Evolutionary conservation across 345 rosid genomes (phyloP), one percentile per base, ranked within the genome.

Genomic region (Rhodomyrtus tomentosa): DNA sequence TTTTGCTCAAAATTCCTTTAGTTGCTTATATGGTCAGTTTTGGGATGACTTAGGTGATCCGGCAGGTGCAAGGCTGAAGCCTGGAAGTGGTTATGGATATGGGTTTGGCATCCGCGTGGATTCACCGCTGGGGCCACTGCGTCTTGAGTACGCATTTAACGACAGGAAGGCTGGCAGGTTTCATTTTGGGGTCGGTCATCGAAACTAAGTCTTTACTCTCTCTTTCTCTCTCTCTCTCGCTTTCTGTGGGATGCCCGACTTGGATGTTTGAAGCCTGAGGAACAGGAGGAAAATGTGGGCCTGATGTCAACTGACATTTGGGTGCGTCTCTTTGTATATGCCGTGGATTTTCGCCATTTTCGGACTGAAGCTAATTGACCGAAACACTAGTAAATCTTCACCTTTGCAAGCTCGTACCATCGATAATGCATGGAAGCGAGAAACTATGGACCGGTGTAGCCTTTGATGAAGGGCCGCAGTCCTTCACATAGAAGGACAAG

Each of bases 171-270:
- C 91, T 0, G 94, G 91, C 85, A 91, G 98, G 89, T 92, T 96
- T 89, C 99, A 96, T 91, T 95, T 96, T 52, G 99, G 96, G n/a
- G 92, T 96, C 56, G 99, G 98, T 81, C 92, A 91, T 87, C 92
- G 96, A 82, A 94, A 88, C 87, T 95, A 89, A 88, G 21, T 20
- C 59, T 20, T 52, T 10, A 10, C 29, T 49, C 13, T 2, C 6
- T 22, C 4, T 2, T 48, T 8, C 56, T 5, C 16, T 1, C 12
- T 72, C 27, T 72, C 55, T 54, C 56, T 83, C 27, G 59, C 21
- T 82, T 49, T 62, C 62, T 82, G 13, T 38, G 54, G 25, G 79
- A 68, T 36, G 79, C 79, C 45, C 3, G 45, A 68, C 12, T 36
- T 20, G 79, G 76, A 18, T 10, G 79, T 68, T 36, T 68, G 79